Evolutionary conservation across 768 basidiomycete species (phyloP).

Genomic region (Leucocoprinus birnbaumii): DNA sequence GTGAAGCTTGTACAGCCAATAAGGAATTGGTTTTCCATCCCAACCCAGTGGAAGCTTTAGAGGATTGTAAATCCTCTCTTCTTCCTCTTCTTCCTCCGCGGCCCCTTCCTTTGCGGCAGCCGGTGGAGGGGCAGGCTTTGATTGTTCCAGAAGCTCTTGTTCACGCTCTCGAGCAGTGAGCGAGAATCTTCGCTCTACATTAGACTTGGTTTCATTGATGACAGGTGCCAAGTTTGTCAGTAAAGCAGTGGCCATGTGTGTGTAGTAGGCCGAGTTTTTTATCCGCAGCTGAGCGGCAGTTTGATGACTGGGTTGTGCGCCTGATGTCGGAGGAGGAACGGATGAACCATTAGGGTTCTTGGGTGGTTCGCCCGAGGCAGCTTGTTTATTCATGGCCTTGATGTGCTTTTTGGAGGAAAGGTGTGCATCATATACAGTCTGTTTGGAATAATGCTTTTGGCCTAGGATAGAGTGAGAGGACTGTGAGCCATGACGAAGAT

Average conservation of each 20-base stretch:
- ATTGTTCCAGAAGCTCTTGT: slow-evolving; percentile 81
- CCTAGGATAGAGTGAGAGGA: slow-evolving; percentile 43
- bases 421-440: slow-evolving; percentile 97
- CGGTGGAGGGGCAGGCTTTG: slow-evolving; percentile 44
- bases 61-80: slow-evolving; percentile 97
- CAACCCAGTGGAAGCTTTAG: slow-evolving; percentile 94
- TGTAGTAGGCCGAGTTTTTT: slow-evolving; percentile 66
- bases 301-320: slow-evolving; percentile 20
- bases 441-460: slow-evolving; percentile 93
- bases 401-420: slow-evolving; percentile 93
- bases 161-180: slow-evolving; percentile 98
- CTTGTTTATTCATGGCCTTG: slow-evolving; percentile 83
- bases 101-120: slow-evolving; percentile 41
- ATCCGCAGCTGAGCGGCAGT: slow-evolving; percentile 48
- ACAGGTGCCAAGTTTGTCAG: slow-evolving; percentile 60
- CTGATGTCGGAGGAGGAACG: slow-evolving; percentile 22
- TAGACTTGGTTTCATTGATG: slow-evolving; percentile 88
- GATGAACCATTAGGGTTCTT: slow-evolving; percentile 57
- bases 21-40: slow-evolving; percentile 99
- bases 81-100: slow-evolving; percentile 84
- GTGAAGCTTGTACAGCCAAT: slow-evolving; percentile 97
- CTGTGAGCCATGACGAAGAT: slow-evolving; percentile 10
- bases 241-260: slow-evolving; percentile 67
- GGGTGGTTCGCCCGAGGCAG: slow-evolving; percentile 40
- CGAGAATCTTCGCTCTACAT: slow-evolving; percentile 95